phyloP scores from a whole-genome alignment of 768 basidiomycete species.

The Gloeophyllum trabeum region DNA sequence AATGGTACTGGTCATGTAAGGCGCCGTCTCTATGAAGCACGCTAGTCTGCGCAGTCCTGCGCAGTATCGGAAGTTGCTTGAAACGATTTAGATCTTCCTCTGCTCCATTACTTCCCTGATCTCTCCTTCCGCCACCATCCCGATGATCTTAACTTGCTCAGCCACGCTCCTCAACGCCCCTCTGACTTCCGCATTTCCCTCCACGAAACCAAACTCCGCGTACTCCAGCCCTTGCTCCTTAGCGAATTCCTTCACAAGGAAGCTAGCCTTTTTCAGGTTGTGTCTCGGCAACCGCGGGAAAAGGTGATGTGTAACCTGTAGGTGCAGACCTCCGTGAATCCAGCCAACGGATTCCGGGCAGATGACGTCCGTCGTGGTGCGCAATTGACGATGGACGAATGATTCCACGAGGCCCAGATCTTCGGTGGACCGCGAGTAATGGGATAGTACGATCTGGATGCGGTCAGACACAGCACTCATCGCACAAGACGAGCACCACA shows the following conservation, averaged over 20 bases:
- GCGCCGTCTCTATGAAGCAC: too few relatives aligned
- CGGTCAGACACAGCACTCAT: neutral
- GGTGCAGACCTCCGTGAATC: conserved; percentile 93
- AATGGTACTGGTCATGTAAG: too few relatives aligned
- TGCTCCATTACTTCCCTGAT: conserved; percentile 50
- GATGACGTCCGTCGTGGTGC: conserved; percentile 95
- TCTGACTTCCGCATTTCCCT: conserved; percentile 79
- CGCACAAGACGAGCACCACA: conserved; percentile 9
- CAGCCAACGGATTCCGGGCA: conserved; percentile 79
- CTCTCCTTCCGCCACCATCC: conserved; percentile 71
- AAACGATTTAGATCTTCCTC: too few relatives aligned
- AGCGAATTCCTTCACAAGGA: conserved; percentile 81
- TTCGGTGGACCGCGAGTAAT: conserved; percentile 90
- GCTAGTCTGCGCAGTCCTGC: too few relatives aligned
- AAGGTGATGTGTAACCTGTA: conserved; percentile 95
- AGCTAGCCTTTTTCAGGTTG: conserved; percentile 75
- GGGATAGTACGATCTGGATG: conserved; percentile 83
- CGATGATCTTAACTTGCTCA: conserved; percentile 75
- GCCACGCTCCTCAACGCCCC: conserved; percentile 79
- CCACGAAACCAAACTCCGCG: conserved; percentile 82
- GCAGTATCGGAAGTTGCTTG: too few relatives aligned
- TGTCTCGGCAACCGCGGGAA: conserved; percentile 94
- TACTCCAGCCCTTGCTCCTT: conserved; percentile 77
- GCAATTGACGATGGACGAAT: conserved; percentile 86
- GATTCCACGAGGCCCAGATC: conserved; percentile 89